phyloP scores from a whole-genome alignment of 2,329 filamentous ascomycete species.

The Fusarium sp. region DNA sequence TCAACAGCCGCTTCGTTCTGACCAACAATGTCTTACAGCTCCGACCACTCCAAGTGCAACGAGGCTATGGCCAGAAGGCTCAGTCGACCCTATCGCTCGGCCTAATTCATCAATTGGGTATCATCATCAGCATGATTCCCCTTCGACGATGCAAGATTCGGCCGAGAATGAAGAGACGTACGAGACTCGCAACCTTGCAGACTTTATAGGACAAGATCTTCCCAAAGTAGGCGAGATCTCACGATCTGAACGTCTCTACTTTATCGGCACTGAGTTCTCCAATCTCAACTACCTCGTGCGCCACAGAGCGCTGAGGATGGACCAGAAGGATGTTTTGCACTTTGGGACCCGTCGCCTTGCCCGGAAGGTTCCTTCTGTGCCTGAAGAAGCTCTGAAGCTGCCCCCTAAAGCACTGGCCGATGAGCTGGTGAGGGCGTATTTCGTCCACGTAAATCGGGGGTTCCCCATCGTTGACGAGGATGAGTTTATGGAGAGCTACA shows the following conservation, averaged over 20 bases:
- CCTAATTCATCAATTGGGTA: slow-evolving; percentile 24
- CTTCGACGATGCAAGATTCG: slow-evolving; percentile 27
- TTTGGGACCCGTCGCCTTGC: slow-evolving; percentile 50
- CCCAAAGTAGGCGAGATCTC: slow-evolving; percentile 59
- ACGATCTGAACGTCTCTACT: slow-evolving; percentile 61
- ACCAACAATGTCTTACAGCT: slow-evolving; percentile 50
- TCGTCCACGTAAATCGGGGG: slow-evolving; percentile 61
- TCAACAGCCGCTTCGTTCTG: slow-evolving; percentile 17
- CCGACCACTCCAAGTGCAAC: slow-evolving; percentile 36
- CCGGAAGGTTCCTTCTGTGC: slow-evolving; percentile 55
- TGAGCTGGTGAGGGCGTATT: slow-evolving; percentile 63
- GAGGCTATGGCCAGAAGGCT: slow-evolving; percentile 25
- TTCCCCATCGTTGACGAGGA: slow-evolving; percentile 65
- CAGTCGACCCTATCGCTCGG: slow-evolving; percentile 14
- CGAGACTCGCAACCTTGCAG: slow-evolving; percentile 57
- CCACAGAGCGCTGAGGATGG: slow-evolving; percentile 54
- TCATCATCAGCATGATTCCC: slow-evolving; percentile 19
- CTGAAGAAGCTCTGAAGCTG: slow-evolving; percentile 61
- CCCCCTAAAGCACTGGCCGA: slow-evolving; percentile 61
- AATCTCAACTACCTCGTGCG: slow-evolving; percentile 67
- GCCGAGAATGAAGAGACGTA: slow-evolving; percentile 54
- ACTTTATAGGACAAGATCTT: slow-evolving; percentile 62
- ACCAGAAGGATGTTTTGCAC: slow-evolving; percentile 49
- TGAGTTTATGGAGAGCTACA: slow-evolving; percentile 63
- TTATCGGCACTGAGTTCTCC: slow-evolving; percentile 66